Percentiles rank a stretch among this genome's conserved stretches.
Evolutionary conservation across 441 rosid genomes (phyloP).

Genomic region (Heliophila coronopifolia): DNA sequence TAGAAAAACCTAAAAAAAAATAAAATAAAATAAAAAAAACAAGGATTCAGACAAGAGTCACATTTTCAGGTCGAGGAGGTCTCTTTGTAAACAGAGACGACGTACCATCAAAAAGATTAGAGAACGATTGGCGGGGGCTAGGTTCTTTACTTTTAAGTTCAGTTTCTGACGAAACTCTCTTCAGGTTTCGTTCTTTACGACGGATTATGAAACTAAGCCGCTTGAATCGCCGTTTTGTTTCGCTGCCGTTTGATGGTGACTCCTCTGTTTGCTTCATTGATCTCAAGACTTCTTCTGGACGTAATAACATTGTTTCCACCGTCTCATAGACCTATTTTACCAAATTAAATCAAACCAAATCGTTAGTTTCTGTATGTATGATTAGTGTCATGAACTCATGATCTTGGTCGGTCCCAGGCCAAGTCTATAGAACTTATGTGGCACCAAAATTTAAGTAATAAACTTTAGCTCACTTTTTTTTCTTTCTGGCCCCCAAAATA

Average conservation of each 20-base stretch:
- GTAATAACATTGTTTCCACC: conserved; percentile 48
- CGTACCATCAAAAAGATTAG: conserved; percentile 56
- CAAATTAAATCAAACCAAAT: not conserved
- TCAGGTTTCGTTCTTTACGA: conserved; percentile 38
- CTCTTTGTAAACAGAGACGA: conserved; percentile 53
- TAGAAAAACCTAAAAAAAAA: not conserved
- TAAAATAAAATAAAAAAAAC: not conserved
- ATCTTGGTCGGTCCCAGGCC: no score
- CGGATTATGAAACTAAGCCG: conserved; percentile 47
- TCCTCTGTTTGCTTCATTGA: conserved; percentile 39
- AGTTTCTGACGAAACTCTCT: conserved; percentile 26
- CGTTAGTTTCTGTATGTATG: conserved; percentile 6
- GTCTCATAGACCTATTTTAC: conserved; percentile 56
- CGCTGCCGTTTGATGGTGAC: conserved; percentile 27
- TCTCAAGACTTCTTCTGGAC: conserved; percentile 57
- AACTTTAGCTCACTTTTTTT: no score
- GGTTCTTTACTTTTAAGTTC: conserved; percentile 35
- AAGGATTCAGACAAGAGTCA: conserved; percentile 40
- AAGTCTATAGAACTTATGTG: no score
- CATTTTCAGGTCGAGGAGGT: conserved; percentile 49
- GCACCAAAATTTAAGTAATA: no score
- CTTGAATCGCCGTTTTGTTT: conserved; percentile 41
- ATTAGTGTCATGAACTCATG: not conserved
- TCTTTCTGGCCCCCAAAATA: no score
- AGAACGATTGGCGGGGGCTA: conserved; percentile 43